Evolutionary conservation across 441 rosid species (phyloP).

Genomic region (Arabidopsis lyrata): DNA sequence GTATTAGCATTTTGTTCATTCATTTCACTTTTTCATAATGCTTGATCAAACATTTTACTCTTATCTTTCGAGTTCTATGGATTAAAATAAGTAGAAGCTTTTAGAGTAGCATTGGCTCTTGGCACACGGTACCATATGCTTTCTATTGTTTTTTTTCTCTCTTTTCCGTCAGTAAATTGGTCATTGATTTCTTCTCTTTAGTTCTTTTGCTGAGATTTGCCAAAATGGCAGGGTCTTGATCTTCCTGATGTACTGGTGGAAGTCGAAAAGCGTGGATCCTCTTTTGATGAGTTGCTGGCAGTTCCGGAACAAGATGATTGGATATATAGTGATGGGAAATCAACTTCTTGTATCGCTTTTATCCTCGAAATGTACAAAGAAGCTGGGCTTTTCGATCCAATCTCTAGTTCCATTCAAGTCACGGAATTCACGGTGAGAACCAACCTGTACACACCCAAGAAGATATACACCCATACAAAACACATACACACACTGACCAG

Average conservation of each 20-base stretch:
- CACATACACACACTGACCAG: constrained; percentile 3
- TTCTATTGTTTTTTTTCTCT: not conserved
- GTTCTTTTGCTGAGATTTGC: constrained; percentile 28
- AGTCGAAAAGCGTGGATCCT: constrained; percentile 82
- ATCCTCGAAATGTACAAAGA: constrained; percentile 94
- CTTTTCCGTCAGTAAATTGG: not conserved
- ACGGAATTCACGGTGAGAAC: constrained; percentile 91
- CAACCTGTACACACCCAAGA: constrained; percentile 21
- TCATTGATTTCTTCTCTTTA: not conserved
- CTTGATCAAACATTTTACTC: not conserved
- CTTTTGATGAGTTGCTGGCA: constrained; percentile 81
- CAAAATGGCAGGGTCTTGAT: constrained; percentile 65
- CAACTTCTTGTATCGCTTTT: constrained; percentile 90
- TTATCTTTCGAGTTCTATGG: constrained; percentile 7
- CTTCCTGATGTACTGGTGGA: constrained; percentile 86
- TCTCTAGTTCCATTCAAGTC: constrained; percentile 75
- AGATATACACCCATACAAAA: not conserved
- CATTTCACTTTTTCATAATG: not conserved
- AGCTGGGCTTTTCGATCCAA: constrained; percentile 84
- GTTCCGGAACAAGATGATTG: constrained; percentile 96
- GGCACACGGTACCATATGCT: constrained; percentile 13
- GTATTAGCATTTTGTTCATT: constrained; percentile 46
- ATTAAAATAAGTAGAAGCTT: constrained; percentile 4
- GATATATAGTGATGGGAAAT: constrained; percentile 91
- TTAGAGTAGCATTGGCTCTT: not conserved